Evolutionary conservation across 2,329 filamentous ascomycete species (phyloP).

Genomic region (Beauveria caledonica): DNA sequence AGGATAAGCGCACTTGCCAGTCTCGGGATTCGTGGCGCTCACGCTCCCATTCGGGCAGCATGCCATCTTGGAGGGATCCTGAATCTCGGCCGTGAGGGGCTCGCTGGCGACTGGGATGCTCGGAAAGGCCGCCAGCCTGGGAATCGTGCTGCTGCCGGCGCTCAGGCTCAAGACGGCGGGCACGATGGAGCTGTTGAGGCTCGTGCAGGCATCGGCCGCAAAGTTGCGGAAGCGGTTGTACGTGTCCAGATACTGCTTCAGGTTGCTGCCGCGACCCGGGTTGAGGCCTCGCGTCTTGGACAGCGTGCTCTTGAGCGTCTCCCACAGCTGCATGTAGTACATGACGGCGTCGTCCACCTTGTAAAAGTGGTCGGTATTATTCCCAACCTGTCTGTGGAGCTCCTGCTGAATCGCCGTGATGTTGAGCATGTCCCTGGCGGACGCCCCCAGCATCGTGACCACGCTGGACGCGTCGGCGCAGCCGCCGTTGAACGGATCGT

Average conservation of each 20-base stretch:
- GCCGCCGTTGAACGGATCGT: conserved; percentile 27
- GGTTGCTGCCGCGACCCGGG: conserved; percentile 17
- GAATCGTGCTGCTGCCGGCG: conserved; percentile 22
- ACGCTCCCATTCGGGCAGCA: conserved; percentile 24
- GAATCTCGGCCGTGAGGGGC: conserved; percentile 25
- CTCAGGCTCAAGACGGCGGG: conserved; percentile 26
- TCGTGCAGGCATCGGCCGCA: conserved; percentile 26
- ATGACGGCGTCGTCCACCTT: conserved; percentile 21
- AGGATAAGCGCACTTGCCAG: conserved; percentile 23
- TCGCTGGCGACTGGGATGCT: conserved; percentile 20
- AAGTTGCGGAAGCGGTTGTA: conserved; percentile 25
- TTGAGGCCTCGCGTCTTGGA: conserved; percentile 16
- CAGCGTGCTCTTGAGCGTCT: conserved; percentile 24
- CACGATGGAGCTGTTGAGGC: conserved; percentile 23
- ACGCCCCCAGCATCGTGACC: conserved; percentile 23
- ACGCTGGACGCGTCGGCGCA: conserved; percentile 29
- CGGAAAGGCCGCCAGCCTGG: conserved; percentile 22
- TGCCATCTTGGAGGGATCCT: conserved; percentile 24
- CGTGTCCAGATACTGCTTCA: conserved; percentile 24
- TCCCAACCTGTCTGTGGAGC: conserved; percentile 19
- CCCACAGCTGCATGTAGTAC: conserved; percentile 24
- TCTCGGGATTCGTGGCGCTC: conserved; percentile 15
- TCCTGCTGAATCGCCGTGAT: conserved; percentile 19
- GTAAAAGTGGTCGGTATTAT: conserved; percentile 14
- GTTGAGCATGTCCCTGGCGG: conserved; percentile 23